A percentile compares a stretch with the other conserved stretches of the same genome.
Evolutionary conservation across 73 alveolate species (phyloP).

Genomic region (Paramecium tetraurelia): DNA sequence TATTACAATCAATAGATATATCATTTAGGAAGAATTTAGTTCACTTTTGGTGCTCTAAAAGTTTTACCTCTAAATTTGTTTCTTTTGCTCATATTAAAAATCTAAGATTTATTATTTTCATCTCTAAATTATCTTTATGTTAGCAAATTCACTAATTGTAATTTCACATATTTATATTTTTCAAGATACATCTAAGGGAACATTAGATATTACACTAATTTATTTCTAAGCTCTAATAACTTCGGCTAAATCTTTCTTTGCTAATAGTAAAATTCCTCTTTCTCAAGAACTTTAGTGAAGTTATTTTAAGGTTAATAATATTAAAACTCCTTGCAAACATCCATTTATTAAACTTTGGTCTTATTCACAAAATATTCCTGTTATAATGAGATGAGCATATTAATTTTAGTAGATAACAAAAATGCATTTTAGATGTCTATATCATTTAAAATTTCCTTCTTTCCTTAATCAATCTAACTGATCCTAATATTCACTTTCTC

Average conservation of each 20-base stretch:
- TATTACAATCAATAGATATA: not conserved
- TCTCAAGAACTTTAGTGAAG: not conserved
- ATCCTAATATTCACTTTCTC: not conserved
- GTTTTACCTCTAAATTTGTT: not conserved
- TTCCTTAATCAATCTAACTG: not conserved
- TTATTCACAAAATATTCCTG: not conserved
- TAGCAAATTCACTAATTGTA: not conserved
- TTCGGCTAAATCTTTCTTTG: not conserved
- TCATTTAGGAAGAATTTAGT: constrained; percentile 1
- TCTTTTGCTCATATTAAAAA: not conserved
- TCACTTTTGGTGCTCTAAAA: not conserved
- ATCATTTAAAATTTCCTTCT: not conserved
- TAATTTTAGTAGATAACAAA: not conserved
- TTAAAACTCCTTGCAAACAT: not conserved
- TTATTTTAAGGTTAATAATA: not conserved
- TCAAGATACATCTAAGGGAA: constrained; percentile 25
- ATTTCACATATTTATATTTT: constrained; percentile 6
- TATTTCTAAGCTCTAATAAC: not conserved
- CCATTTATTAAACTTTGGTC: not conserved
- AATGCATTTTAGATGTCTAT: not conserved
- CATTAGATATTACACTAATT: constrained; percentile 16
- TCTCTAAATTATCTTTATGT: not conserved
- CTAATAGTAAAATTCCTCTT: not conserved
- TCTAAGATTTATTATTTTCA: not conserved
- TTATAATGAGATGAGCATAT: not conserved